Percentiles rank a stretch among this genome's conserved stretches.
phyloP scores from a whole-genome alignment of 331 rosid genomes.

The Malus hybrid region DNA sequence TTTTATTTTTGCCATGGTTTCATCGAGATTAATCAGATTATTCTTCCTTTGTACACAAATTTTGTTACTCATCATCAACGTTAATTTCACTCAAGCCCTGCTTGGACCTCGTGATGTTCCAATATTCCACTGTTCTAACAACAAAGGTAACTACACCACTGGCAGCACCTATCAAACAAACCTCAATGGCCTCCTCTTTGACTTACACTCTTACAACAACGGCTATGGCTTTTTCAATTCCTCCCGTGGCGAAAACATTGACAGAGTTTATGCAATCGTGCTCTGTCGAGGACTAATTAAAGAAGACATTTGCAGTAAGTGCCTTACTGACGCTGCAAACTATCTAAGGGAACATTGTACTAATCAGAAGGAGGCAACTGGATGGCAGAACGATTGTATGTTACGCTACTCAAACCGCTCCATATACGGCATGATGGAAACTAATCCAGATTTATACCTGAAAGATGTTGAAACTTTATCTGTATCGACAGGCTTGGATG shows the following conservation, averaged over 20 bases:
- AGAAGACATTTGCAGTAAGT: constrained; percentile 19
- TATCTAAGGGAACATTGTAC: constrained; percentile 17
- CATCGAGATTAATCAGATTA: not conserved
- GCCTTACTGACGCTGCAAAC: constrained; percentile 10
- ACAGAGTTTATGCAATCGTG: constrained; percentile 19
- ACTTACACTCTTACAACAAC: not conserved
- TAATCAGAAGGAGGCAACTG: constrained; percentile 34
- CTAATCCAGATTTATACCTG: rapidly evolving
- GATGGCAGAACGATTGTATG: constrained; percentile 27
- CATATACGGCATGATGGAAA: not conserved
- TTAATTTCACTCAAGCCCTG: not conserved
- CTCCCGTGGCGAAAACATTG: constrained; percentile 12
- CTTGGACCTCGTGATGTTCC: not conserved
- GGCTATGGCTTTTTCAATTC: constrained; percentile 35
- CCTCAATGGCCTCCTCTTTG: not conserved
- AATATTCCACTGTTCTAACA: not conserved
- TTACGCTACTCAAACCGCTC: constrained; percentile 31
- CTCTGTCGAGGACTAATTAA: constrained; percentile 39
- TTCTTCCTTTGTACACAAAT: not conserved
- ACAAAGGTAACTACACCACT: not conserved
- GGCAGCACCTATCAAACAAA: not conserved
- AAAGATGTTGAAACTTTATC: rapidly evolving
- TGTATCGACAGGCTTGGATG: not conserved
- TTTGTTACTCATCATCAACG: not conserved
- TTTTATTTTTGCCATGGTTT: not conserved